These are phyloP conservation scores for Plasmodium yoelii DNA, from an alignment of 169 alveolate species.

Conservation along the genomic window DNA sequence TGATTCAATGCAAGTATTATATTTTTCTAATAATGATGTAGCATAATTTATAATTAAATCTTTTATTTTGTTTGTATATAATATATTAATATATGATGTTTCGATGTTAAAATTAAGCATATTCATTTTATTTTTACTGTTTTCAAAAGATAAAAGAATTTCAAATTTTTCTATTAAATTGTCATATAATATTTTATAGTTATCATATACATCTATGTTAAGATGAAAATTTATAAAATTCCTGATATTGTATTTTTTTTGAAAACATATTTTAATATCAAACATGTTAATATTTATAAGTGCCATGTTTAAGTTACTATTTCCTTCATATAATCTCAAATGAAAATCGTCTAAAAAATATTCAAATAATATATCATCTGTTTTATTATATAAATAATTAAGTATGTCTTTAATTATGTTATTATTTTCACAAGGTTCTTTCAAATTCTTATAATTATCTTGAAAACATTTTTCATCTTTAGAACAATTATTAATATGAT, in stretches of 20 bases:
- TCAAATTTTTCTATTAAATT: conserved; percentile 50
- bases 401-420: conserved; percentile 14
- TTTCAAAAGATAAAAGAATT: conserved; percentile 26
- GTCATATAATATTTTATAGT: conserved; percentile 40
- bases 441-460: not conserved
- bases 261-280: conserved; percentile 20
- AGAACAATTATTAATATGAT: not conserved
- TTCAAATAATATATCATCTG: conserved; percentile 17
- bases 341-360: conserved; percentile 42
- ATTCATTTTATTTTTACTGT: conserved; percentile 25
- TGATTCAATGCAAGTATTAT: not conserved
- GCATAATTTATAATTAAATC: conserved; percentile 23
- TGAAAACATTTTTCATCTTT: not conserved
- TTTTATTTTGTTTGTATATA: conserved; percentile 45
- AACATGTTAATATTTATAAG: conserved; percentile 32
- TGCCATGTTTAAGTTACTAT: conserved; percentile 38
- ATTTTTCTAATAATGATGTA: conserved; percentile 5
- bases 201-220: conserved; percentile 39
- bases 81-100: conserved; percentile 43
- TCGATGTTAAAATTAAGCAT: conserved; percentile 34
- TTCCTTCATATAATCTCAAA: conserved; percentile 36
- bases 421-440: not conserved
- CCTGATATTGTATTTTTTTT: conserved; percentile 19
- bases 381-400: conserved; percentile 15
- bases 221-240: conserved; percentile 36